Evolutionary conservation across 257 asterid genomes (phyloP).

Genomic region (Gentiana dahurica): DNA sequence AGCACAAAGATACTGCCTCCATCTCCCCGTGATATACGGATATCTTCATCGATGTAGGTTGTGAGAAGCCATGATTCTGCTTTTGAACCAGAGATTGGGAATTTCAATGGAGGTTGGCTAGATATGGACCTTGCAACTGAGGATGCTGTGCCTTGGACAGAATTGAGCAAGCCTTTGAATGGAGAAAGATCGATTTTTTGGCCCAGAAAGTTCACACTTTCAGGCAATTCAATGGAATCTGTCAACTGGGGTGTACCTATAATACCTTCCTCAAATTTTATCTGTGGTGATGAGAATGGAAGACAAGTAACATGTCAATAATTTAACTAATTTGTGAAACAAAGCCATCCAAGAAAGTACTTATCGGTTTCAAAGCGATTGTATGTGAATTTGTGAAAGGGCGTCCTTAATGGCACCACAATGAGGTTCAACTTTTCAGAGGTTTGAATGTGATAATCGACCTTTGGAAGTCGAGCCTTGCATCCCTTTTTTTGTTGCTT

Average conservation of each 20-base stretch:
- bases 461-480: no score
- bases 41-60: slow-evolving; percentile 76
- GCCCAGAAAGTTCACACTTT: slow-evolving; percentile 65
- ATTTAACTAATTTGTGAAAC: background rate
- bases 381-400: background rate
- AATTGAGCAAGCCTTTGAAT: slow-evolving; percentile 57
- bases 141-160: slow-evolving; percentile 80
- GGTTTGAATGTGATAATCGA: no score
- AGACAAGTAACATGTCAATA: background rate
- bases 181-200: slow-evolving; percentile 80
- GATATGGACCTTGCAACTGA: slow-evolving; percentile 72
- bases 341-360: background rate
- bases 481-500: no score
- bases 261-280: slow-evolving; percentile 72
- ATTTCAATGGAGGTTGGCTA: slow-evolving; percentile 71
- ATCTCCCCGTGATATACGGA: slow-evolving; percentile 81
- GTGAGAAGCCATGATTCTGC: slow-evolving; percentile 90
- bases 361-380: background rate
- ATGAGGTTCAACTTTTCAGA: background rate
- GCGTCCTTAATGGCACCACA: background rate
- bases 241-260: slow-evolving; percentile 92
- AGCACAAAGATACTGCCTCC: slow-evolving; percentile 82
- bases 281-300: slow-evolving; percentile 38
- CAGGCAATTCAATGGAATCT: slow-evolving; percentile 73
- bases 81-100: slow-evolving; percentile 40